These are phyloP conservation scores for Floccularia luteovirens DNA, from an alignment of 768 basidiomycete species.

Conservation along the genomic window DNA sequence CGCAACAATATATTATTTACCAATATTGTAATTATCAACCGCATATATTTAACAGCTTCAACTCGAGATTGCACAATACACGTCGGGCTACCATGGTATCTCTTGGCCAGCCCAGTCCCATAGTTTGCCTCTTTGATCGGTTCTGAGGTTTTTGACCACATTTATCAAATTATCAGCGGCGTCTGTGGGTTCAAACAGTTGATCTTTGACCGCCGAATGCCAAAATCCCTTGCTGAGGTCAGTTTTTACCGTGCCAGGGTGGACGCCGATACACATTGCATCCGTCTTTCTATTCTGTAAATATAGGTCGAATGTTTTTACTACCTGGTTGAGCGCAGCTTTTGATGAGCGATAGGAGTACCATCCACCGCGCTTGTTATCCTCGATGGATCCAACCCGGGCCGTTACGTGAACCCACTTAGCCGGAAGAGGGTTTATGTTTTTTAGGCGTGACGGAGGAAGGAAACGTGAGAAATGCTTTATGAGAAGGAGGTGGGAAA, in stretches of 20 bases:
- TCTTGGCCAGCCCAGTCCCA: constrained; percentile 55
- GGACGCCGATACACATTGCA: constrained; percentile 47
- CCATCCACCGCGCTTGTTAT: constrained; percentile 54
- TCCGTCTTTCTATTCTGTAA: constrained; percentile 35
- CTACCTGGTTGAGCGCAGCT: constrained; percentile 55
- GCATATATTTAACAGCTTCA: too few species aligned
- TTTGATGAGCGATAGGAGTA: constrained; percentile 58
- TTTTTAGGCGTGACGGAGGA: constrained; percentile 16
- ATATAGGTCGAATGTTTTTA: constrained; percentile 53
- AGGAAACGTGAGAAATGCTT: constrained; percentile 58
- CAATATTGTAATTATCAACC: too few species aligned
- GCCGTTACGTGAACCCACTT: constrained; percentile 59
- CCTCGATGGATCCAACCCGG: constrained; percentile 49
- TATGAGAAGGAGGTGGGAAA: constrained; percentile 53
- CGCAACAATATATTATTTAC: too few species aligned
- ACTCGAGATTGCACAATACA: too few species aligned
- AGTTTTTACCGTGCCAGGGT: constrained; percentile 57
- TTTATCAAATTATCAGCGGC: constrained; percentile 37
- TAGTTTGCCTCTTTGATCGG: constrained; percentile 36
- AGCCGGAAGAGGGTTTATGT: constrained; percentile 18
- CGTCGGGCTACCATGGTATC: constrained; percentile 21
- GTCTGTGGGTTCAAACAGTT: constrained; percentile 41
- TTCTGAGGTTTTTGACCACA: constrained; percentile 33
- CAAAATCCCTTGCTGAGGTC: constrained; percentile 50
- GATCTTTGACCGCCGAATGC: constrained; percentile 25